Percentiles rank a stretch among this genome's conserved stretches.
Evolutionary conservation across 805 yeast genomes (phyloP).

Genomic region (Jamesozyma rosinii): DNA sequence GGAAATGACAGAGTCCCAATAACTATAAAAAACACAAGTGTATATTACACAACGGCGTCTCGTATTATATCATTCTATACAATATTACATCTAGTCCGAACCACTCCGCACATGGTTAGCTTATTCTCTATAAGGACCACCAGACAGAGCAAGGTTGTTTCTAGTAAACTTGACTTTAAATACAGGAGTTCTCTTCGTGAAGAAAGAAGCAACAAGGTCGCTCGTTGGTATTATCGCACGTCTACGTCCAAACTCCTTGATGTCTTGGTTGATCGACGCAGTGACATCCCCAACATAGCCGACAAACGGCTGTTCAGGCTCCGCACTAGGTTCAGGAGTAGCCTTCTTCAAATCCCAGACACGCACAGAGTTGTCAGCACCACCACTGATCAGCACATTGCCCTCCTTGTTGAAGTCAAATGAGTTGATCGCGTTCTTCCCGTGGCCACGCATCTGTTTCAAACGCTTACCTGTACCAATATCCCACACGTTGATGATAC

Average conservation of each 20-base stretch:
- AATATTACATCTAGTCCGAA: too few relatives aligned
- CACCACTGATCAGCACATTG: constrained; percentile 79
- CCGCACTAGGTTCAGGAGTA: constrained; percentile 68
- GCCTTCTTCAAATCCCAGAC: constrained; percentile 92
- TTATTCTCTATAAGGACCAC: constrained; percentile 65
- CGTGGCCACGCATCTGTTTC: constrained; percentile 93
- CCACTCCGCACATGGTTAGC: background rate
- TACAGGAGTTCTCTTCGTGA: constrained; percentile 89
- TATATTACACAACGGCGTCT: too few relatives aligned
- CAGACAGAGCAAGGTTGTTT: constrained; percentile 84
- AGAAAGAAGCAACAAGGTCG: constrained; percentile 88
- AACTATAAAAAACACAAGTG: too few relatives aligned
- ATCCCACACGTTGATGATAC: constrained; percentile 86
- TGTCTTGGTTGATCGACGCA: constrained; percentile 29
- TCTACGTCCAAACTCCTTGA: constrained; percentile 43
- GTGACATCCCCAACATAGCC: constrained; percentile 31
- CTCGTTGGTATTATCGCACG: constrained; percentile 70
- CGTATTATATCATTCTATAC: background rate
- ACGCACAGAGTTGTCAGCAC: constrained; percentile 84
- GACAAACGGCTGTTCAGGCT: constrained; percentile 58
- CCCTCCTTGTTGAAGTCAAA: constrained; percentile 82
- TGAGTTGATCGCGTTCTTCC: constrained; percentile 75
- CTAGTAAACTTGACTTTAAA: constrained; percentile 88
- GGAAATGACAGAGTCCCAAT: too few relatives aligned
- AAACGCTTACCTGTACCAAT: constrained; percentile 81